Base-by-base conservation (phyloP, 2,329 filamentous ascomycete species). In the Cryphonectria carpinicola region DNA sequence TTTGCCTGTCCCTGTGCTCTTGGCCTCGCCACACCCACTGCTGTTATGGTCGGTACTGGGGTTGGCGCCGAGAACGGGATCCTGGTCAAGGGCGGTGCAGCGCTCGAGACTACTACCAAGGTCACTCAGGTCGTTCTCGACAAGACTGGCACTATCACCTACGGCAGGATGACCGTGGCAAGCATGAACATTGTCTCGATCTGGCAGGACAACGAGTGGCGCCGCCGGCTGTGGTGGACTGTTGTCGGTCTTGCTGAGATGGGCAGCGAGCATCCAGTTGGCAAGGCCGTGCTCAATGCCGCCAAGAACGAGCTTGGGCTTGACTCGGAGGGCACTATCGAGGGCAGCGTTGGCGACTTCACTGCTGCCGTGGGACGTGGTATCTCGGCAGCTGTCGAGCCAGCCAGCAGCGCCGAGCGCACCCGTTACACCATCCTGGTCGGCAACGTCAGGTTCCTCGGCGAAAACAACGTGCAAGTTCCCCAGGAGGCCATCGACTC, bases 31-130 rank as follows among this genome's bases (percentile, higher is more conserved):
- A 98, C 96, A 1, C 96, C 96, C 2, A 99, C 96, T 0, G 96
- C 96, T 2, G 95, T 99, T 79, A 98, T 99, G 96, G 96, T 99
- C 41, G 96, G 96, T 60, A 98, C 96, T n/a, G 96, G 96, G 71
- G 90, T 98, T 43, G 96, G 96, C 66, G 96, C 96, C 2, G 93
- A 98, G 81, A 92, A 97, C 76, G 96, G 96, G 35, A 99, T 99
- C 75, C 85, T 99, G n/a, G 94, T 98, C 80, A 99, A 99, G 82
- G 95, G 96, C 68, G 96, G 96, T 69, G 95, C 93, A 56, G 94
- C 95, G 41, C 85, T 99, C 4, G 95, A 99, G 83, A 94, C 89
- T 5, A 93, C 94, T 0, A 98, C 94, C 11, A 95, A 94, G 80
- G 88, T 98, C 74, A 97, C 91, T 1, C 92, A 97, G 75, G 88